Percentiles rank a stretch among this genome's conserved stretches.
These are phyloP conservation scores for Beauveria sp. DNA, from an alignment of 2,329 filamentous ascomycete genomes.

Conservation along the genomic window DNA sequence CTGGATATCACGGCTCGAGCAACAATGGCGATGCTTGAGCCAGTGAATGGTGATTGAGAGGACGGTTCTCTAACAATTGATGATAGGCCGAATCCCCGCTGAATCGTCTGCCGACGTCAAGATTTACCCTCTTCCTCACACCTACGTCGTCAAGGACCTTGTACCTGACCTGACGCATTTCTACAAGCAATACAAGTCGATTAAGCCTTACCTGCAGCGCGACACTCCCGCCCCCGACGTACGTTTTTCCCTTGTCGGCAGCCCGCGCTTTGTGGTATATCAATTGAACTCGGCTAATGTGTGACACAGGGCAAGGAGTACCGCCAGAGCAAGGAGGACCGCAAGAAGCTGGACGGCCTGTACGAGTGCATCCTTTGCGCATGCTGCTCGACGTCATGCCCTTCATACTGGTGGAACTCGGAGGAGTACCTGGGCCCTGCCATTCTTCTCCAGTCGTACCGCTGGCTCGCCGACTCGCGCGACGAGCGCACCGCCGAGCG, in stretches of 20 bases:
- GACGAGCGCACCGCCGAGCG: constrained; percentile 85
- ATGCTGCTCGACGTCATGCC: constrained; percentile 97
- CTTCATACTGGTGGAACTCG: constrained; percentile 99
- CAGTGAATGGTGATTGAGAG: not conserved
- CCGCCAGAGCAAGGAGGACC: constrained; percentile 84
- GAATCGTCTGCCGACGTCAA: constrained; percentile 75
- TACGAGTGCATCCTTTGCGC: constrained; percentile 99
- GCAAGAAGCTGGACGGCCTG: constrained; percentile 92
- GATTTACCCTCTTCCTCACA: constrained; percentile 97
- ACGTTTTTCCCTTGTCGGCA: constrained; percentile 30
- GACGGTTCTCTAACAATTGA: constrained; percentile 19
- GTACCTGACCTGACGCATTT: constrained; percentile 97
- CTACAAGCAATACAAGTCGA: constrained; percentile 99
- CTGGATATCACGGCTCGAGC: not conserved
- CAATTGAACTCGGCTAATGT: constrained; percentile 8
- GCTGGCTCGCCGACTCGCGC: constrained; percentile 91
- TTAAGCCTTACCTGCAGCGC: constrained; percentile 96
- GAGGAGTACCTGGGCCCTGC: constrained; percentile 98
- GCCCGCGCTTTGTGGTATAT: not conserved
- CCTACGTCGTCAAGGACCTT: constrained; percentile 98
- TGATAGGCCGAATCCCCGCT: constrained; percentile 79
- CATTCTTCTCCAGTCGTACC: constrained; percentile 93
- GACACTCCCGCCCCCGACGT: constrained; percentile 78
- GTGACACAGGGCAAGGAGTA: constrained; percentile 71
- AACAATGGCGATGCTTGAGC: not conserved